Evolutionary conservation across 495 filamentous ascomycete genomes (phyloP), one percentile per base, ranked within the genome.

Genomic region (Podospora pseudoanserina): DNA sequence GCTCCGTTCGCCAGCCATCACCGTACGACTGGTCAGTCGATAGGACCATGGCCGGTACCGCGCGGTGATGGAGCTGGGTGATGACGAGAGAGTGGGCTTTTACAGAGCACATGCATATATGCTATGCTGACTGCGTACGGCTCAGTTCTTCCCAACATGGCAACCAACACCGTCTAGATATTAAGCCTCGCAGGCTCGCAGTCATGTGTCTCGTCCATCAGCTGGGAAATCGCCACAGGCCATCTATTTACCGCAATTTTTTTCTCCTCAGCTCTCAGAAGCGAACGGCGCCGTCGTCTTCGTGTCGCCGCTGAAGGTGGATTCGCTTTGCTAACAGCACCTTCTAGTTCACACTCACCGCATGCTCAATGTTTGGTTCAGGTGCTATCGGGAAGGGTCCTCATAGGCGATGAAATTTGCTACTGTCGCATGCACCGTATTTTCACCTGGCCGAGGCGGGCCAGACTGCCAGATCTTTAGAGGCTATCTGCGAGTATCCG

Each of bases 361-460:
- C 61, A 63, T 39, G 30, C 30, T 63, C 30, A n/a, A 44, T 63
- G 61, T 63, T 63, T 63, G 61, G 61, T 63, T 32, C 62, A 68
- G 63, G 34, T 71, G 65, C 63, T 69, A 65, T 74, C 65, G 62
- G 57, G 18, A 64, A 64, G 13, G 32, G 56, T 26, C n/a, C 44
- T 74, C 67, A 76, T 72, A 72, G 70, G 72, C 53, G 59, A 70
- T 67, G 28, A 64, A 64, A 60, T 67, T 57, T 67, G 49, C 63
- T 68, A 68, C 61, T 19, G 71, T 74, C 60, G 72, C 61, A 70
- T 70, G 68, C 66, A 71, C 68, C 68, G 68, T 67, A 71, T 69
- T 60, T 30, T 67, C 61, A 58, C n/a, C 26, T 57, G 60, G 55
- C 61, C 44, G 68, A 55, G 32, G 56, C 60, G 65, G 63, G 32